phyloP scores from a whole-genome alignment of 2,329 filamentous ascomycete species.

The Colletotrichum orchidophilum region DNA sequence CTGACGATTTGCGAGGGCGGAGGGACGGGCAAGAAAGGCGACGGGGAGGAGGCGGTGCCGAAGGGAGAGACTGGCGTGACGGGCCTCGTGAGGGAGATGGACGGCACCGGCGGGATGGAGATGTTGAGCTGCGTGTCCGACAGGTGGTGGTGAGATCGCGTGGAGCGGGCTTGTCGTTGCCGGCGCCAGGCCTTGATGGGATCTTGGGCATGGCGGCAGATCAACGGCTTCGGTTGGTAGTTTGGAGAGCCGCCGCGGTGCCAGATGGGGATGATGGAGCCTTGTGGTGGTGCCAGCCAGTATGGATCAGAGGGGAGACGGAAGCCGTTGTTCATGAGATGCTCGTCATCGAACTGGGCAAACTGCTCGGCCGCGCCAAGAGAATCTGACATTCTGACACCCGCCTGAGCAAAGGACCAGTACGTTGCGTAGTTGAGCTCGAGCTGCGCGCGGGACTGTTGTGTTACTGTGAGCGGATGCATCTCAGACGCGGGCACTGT shows the following conservation, averaged over 20 bases:
- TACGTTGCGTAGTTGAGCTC: constrained; percentile 32
- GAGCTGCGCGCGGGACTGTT: constrained; percentile 28
- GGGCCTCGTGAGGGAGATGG: constrained; percentile 27
- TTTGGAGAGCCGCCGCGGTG: constrained; percentile 30
- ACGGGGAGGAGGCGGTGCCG: constrained; percentile 9
- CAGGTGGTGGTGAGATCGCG: background rate
- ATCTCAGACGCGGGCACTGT: background rate
- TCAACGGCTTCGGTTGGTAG: constrained; percentile 30
- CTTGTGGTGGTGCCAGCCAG: constrained; percentile 28
- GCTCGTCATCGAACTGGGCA: constrained; percentile 31
- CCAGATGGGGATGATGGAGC: constrained; percentile 31
- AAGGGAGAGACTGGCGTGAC: constrained; percentile 26
- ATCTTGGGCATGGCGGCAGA: constrained; percentile 27
- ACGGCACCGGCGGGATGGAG: constrained; percentile 19
- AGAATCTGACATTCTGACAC: constrained; percentile 30
- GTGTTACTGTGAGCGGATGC: background rate
- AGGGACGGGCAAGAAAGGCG: constrained; percentile 14
- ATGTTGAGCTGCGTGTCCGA: constrained; percentile 25
- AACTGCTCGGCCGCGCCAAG: constrained; percentile 31
- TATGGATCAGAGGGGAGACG: constrained; percentile 31
- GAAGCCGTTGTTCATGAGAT: constrained; percentile 32
- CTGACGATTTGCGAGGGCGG: constrained; percentile 6
- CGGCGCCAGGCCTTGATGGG: constrained; percentile 30
- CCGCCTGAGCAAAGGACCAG: constrained; percentile 30
- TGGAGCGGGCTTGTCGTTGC: background rate